A percentile compares a stretch with the other conserved stretches of the same genome.
phyloP scores from a whole-genome alignment of 2,329 filamentous ascomycete genomes.

The Hymenoscyphus occultus region DNA sequence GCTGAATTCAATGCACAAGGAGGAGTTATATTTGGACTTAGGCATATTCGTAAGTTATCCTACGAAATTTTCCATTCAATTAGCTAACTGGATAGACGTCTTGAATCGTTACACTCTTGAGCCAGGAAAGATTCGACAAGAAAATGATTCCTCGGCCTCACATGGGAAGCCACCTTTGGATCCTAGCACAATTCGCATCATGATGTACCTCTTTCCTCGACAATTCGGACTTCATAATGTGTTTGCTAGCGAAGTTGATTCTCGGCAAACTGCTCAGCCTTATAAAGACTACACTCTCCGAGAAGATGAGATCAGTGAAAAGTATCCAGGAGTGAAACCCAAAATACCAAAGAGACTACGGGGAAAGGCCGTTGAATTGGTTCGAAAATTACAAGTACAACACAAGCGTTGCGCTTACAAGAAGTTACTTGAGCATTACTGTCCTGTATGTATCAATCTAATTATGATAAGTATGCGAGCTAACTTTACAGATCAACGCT shows the following conservation, averaged over 20 bases:
- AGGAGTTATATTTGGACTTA: constrained; percentile 68
- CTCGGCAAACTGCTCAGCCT: constrained; percentile 63
- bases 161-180: constrained; percentile 23
- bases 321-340: constrained; percentile 27
- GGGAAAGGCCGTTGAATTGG: constrained; percentile 56
- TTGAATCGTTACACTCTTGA: constrained; percentile 63
- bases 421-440: constrained; percentile 78
- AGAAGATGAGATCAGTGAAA: constrained; percentile 69
- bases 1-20: constrained; percentile 68
- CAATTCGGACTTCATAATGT: constrained; percentile 91
- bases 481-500: constrained; percentile 19
- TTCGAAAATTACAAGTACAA: constrained; percentile 64
- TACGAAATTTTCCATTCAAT: constrained; percentile 18
- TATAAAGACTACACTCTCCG: constrained; percentile 84
- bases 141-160: constrained; percentile 1
- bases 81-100: constrained; percentile 57
- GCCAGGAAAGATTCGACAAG: neutral
- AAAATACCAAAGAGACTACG: constrained; percentile 66
- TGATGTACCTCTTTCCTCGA: constrained; percentile 91
- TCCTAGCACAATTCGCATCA: constrained; percentile 63
- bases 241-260: constrained; percentile 71
- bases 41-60: constrained; percentile 68
- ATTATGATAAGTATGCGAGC: neutral
- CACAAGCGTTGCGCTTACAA: constrained; percentile 76
- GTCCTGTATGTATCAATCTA: constrained; percentile 48